Conservation (phyloP, 768 basidiomycete species). For the Mrakia gelida region DNA sequence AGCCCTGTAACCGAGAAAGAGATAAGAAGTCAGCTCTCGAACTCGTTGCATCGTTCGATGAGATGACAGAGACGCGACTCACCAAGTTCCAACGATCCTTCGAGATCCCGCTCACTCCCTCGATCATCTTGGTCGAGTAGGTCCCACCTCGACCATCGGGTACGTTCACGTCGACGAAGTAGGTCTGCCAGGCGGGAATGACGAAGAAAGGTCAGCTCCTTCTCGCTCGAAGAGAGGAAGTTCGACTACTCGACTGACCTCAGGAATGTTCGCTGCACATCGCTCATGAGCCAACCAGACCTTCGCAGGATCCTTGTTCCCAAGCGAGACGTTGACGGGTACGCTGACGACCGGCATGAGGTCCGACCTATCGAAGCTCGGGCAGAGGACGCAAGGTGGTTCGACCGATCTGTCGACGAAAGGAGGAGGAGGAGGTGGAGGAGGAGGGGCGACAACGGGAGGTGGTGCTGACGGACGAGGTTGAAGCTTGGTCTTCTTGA, state of each 20-base stretch:
- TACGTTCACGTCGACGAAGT: constrained; percentile 14
- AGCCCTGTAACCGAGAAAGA: constrained; percentile 64
- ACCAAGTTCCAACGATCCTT: constrained; percentile 92
- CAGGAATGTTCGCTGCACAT: constrained; percentile 77
- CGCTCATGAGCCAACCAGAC: constrained; percentile 64
- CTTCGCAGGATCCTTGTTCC: constrained; percentile 61
- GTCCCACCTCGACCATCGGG: constrained; percentile 3
- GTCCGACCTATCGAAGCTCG: constrained; percentile 34
- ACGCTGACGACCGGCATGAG: constrained; percentile 36
- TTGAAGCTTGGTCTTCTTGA: constrained; percentile 12
- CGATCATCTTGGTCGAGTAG: constrained; percentile 57
- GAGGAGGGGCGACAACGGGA: background rate
- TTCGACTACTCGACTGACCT: constrained; percentile 57
- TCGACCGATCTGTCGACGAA: background rate
- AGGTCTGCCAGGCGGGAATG: background rate
- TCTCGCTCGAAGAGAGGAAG: no score
- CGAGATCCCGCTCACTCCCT: constrained; percentile 80
- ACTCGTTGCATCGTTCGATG: background rate
- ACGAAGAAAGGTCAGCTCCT: background rate
- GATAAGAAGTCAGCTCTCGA: background rate
- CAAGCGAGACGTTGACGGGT: constrained; percentile 49
- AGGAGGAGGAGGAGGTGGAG: background rate
- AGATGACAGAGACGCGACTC: constrained; percentile 41
- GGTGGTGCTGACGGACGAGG: background rate
- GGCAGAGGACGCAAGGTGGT: constrained; percentile 37